Base-by-base conservation (phyloP, 129 eudicot genomes). In the Lonicera japonica region DNA sequence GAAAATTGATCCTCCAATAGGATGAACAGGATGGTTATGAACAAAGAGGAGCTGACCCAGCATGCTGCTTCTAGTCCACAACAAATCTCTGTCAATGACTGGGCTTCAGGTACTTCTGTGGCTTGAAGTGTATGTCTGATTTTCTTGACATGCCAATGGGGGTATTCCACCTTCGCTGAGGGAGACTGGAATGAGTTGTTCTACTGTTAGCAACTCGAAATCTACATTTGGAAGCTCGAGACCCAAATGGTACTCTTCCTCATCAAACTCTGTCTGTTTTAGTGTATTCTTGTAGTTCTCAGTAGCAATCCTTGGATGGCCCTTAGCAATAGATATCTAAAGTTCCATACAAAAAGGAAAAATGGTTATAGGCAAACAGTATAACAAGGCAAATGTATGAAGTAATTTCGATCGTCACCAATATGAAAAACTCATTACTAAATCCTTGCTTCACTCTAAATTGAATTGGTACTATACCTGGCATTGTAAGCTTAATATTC, bases 241-340 rank as follows among this genome's bases (percentile, higher is more conserved):
- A 15, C 84, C 82, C 20, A 64, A 46, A 10, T 59, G 60, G 78
- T 81, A 86, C 48, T 78, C 80, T 39, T 71, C 72, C 1, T 76
- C 80, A 23, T 64, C 79, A 48, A 90, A 79, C 17, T 72, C 67
- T 15, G 68, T 79, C 71, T 52, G 70, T 65, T 74, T 70, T 25
- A 90, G 77, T 6, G 83, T 78, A 64, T 41, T 83, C 75, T 55
- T 83, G 88, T 70, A 86, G 64, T 58, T 74, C 56, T 65, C 61
- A 1, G 78, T 54, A 59, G 97, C 92, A 41, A 15, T 67, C 23
- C 68, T 51, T 10, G 97, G 97, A 71, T 83, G 77, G 51, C 95
- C 97, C 76, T 92, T 83, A 16, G 95, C 95, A 41, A 90, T 56
- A 13, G 80, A 70, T 59, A 83, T 73, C 97, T 89, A 63, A 66